A percentile compares a stretch with the other conserved stretches of the same genome.
Evolutionary conservation across 192 early-diverging fungal species (phyloP).

Genomic region (Backusella macrospora): DNA sequence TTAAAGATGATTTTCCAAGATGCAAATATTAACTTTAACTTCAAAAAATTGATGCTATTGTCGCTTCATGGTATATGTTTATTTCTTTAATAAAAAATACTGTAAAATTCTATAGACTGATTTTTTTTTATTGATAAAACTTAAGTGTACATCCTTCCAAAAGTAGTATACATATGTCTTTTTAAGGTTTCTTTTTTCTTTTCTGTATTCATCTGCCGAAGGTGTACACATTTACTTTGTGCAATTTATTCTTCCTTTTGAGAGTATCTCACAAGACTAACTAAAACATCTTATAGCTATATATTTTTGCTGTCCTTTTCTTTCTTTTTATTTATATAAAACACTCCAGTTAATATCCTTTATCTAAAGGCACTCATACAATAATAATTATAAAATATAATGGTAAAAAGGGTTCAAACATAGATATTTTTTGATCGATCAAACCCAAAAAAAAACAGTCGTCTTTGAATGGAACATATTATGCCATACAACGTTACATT

Average conservation of each 20-base stretch:
- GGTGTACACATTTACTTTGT: conserved; percentile 6
- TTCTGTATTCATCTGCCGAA: neutral
- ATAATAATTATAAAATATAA: no score
- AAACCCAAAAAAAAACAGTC: no score
- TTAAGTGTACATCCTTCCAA: neutral
- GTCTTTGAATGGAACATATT: no score
- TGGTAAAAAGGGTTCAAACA: no score
- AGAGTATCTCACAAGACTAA: neutral
- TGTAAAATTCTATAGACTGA: neutral
- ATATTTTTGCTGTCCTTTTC: neutral
- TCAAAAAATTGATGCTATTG: neutral
- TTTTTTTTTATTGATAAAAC: neutral
- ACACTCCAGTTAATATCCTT: no score
- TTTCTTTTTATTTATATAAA: no score
- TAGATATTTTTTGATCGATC: no score
- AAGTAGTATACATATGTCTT: neutral
- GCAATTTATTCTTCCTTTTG: conserved; percentile 2
- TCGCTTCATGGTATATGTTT: neutral
- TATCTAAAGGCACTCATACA: no score
- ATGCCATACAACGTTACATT: no score
- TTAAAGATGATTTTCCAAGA: neutral
- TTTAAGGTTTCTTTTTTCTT: conserved; percentile 4
- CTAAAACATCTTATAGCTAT: neutral
- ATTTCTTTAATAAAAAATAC: neutral
- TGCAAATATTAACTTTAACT: neutral